Evolutionary conservation across 1,284 basidiomycete genomes (phyloP).

Genomic region (Malassezia psittaci): DNA sequence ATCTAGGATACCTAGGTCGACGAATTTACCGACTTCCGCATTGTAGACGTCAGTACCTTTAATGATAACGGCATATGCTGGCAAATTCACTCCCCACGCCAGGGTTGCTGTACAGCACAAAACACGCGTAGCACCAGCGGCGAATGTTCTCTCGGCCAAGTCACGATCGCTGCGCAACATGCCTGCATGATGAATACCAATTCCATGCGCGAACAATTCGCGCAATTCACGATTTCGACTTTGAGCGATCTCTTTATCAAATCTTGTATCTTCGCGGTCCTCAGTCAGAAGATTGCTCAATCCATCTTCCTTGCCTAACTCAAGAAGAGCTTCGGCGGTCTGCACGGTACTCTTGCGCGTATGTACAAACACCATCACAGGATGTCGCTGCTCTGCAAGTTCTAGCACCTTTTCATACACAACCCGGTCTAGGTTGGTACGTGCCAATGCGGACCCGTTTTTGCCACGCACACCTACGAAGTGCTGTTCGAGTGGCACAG

Average conservation of each 20-base stretch:
- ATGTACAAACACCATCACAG: slow-evolving; percentile 99
- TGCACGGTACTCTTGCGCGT: slow-evolving; percentile 97
- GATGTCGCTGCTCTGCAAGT: slow-evolving; percentile 55
- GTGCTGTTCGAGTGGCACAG: slow-evolving; percentile 93
- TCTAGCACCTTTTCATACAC: slow-evolving; percentile 66
- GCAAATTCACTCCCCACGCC: slow-evolving; percentile 98
- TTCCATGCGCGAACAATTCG: slow-evolving; percentile 78
- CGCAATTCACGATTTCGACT: slow-evolving; percentile 95
- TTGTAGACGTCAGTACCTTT: slow-evolving; percentile 92
- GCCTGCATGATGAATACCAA: slow-evolving; percentile 95
- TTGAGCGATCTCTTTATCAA: slow-evolving; percentile 65
- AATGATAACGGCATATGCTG: slow-evolving; percentile 91
- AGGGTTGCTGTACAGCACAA: slow-evolving; percentile 95
- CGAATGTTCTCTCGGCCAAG: slow-evolving; percentile 91
- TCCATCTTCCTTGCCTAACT: slow-evolving; percentile 67
- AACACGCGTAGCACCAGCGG: slow-evolving; percentile 78
- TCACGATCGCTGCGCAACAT: slow-evolving; percentile 92
- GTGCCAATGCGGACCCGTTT: slow-evolving; percentile 62
- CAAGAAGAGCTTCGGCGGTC: slow-evolving; percentile 66
- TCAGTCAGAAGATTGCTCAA: slow-evolving; percentile 60
- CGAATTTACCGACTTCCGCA: slow-evolving; percentile 54
- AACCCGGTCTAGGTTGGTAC: slow-evolving; percentile 77
- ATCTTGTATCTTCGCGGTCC: slow-evolving; percentile 48
- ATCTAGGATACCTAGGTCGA: slow-evolving; percentile 87
- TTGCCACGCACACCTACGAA: slow-evolving; percentile 95